Evolutionary conservation across 768 basidiomycete genomes (phyloP), one percentile per base, ranked within the genome.

Genomic region (Tephrocybe rancida): DNA sequence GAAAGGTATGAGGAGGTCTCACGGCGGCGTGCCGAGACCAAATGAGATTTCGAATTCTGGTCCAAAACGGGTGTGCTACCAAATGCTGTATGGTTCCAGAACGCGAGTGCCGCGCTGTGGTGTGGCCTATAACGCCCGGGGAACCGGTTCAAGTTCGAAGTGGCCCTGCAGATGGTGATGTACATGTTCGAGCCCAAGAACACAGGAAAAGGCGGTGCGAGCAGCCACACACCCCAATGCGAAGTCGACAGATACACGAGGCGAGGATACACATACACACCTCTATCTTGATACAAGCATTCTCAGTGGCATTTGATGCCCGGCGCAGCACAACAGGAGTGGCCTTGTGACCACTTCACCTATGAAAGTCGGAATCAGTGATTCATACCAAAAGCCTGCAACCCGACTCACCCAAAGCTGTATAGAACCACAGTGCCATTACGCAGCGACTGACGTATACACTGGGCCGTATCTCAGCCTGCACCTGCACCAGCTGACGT

Each of bases 291-390:
- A n/a, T n/a, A n/a, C 35, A 37, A 16, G 14, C 11, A 4, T 16
- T 4, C 35, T 5, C 4, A 16, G 35, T 16, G 5, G 35, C 4
- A 37, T 16, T 21, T 29, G 18, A 29, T 19, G 19, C 29, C 45
- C 45, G 26, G 46, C 34, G 34, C 46, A 48, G 46, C 34, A 13
- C 16, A 25, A 37, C 4, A 37, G 10, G 35, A 37, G 24, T 16
- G 38, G 35, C 21, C 54, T 50, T 48, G 8, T 55, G 54, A 55
- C 54, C 48, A 38, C 34, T 19, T 8, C 18, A 43, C 34, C 14
- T 14, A 11, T 19, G 27, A 46, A 37, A 16, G 35, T 37, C n/a
- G 11, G 35, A 37, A 37, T 13, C 35, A 37, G 21, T 22, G 44
- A 46, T 44, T 52, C 34, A 19, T 37, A 51, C 21, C 38, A 11